phyloP scores from a whole-genome alignment of 164 flowering plant species.

The Buxus sempervirens region DNA sequence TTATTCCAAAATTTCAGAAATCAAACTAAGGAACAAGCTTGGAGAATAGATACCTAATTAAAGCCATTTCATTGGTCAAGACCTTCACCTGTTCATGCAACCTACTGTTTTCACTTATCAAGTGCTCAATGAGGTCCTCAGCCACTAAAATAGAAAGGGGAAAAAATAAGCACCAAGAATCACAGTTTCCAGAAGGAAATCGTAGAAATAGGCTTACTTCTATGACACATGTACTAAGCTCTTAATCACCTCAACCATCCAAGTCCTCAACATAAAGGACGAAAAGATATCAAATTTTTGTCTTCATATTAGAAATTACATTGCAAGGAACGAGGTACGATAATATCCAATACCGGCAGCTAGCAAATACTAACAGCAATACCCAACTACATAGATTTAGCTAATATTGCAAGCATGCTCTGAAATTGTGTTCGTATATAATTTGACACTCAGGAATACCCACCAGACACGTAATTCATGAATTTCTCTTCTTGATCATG shows the following conservation, averaged over 20 bases:
- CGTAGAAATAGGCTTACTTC: background rate
- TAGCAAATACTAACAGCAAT: too few species aligned
- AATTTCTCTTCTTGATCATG: conserved; percentile 62
- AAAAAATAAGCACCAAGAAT: background rate
- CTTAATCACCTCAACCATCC: background rate
- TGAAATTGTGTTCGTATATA: background rate
- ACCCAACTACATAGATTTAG: background rate
- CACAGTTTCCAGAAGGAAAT: background rate
- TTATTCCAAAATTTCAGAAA: background rate
- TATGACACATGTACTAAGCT: background rate
- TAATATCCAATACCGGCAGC: too few species aligned
- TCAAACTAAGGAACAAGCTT: background rate
- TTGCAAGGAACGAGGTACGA: too few species aligned
- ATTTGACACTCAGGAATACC: background rate
- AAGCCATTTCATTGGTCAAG: conserved; percentile 40
- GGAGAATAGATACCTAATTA: conserved; percentile 40
- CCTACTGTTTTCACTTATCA: conserved; percentile 50
- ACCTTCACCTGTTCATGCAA: conserved; percentile 37
- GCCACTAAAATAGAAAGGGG: conserved; percentile 45
- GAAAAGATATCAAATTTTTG: background rate
- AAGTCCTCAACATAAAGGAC: too few species aligned
- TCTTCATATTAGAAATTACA: too few species aligned
- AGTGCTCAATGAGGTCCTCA: conserved; percentile 57
- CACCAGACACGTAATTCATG: conserved; percentile 42
- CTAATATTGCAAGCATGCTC: background rate